Percentiles rank a stretch among this genome's conserved stretches.
Conservation (phyloP, 2,329 filamentous ascomycete genomes). For the Fusarium metavorans region DNA sequence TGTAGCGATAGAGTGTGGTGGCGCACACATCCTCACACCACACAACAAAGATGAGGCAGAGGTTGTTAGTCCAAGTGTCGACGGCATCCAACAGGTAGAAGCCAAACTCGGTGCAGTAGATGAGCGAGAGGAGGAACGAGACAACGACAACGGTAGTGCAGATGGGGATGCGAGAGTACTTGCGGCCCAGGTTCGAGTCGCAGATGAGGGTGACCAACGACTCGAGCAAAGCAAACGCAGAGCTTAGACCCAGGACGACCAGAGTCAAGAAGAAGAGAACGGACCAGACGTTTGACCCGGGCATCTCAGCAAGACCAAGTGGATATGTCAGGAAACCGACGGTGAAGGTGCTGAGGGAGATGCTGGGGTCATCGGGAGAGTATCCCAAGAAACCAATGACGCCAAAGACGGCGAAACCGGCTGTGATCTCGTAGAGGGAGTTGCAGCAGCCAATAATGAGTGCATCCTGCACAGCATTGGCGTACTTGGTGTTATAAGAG, state of each 20-base stretch:
- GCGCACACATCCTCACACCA: neutral
- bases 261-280: slow-evolving; percentile 66
- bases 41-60: neutral
- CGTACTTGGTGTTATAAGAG: slow-evolving; percentile 64
- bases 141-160: neutral
- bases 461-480: slow-evolving; percentile 65
- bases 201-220: slow-evolving; percentile 53
- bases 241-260: slow-evolving; percentile 65
- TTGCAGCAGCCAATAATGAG: slow-evolving; percentile 67
- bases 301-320: slow-evolving; percentile 65
- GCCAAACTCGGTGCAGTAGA: neutral
- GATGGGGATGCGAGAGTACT: neutral
- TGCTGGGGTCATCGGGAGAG: slow-evolving; percentile 45
- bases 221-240: slow-evolving; percentile 22
- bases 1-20: neutral
- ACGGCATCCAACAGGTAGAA: neutral
- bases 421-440: slow-evolving; percentile 64
- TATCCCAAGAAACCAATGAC: slow-evolving; percentile 59
- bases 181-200: neutral
- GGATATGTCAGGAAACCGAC: slow-evolving; percentile 67
- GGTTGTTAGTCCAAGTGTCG: neutral
- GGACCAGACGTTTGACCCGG: slow-evolving; percentile 66
- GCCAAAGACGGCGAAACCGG: slow-evolving; percentile 58
- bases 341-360: slow-evolving; percentile 58
- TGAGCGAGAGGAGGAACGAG: neutral